phyloP scores from a whole-genome alignment of 306 rosid species.

The Corylus americana region DNA sequence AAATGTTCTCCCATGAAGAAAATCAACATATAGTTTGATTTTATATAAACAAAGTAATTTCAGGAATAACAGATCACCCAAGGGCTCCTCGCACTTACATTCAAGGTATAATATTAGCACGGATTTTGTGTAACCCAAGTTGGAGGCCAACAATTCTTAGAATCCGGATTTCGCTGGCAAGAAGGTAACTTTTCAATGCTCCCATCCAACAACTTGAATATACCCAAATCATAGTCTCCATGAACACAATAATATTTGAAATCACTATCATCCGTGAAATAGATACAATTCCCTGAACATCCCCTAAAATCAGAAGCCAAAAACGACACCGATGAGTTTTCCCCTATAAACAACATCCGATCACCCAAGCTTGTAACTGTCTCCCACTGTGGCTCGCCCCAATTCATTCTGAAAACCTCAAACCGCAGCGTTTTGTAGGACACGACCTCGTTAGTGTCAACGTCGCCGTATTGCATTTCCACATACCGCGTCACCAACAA shows the following conservation, averaged over 20 bases:
- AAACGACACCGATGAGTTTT: slow-evolving; percentile 55
- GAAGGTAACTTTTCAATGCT: slow-evolving; percentile 50
- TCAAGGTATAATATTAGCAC: slow-evolving; percentile 25
- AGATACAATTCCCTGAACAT: slow-evolving; percentile 52
- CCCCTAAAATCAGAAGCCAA: slow-evolving; percentile 51
- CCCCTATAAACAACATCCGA: slow-evolving; percentile 55
- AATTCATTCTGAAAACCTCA: slow-evolving; percentile 54
- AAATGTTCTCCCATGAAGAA: too few relatives aligned
- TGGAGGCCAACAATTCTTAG: slow-evolving; percentile 46
- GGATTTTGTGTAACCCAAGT: slow-evolving; percentile 76
- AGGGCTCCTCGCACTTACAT: not conserved
- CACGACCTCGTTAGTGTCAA: slow-evolving; percentile 1
- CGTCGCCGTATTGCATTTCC: slow-evolving; percentile 32
- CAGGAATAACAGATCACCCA: too few relatives aligned
- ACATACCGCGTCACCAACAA: slow-evolving; percentile 46
- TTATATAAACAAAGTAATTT: too few relatives aligned
- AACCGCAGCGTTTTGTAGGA: slow-evolving; percentile 54
- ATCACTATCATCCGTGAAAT: slow-evolving; percentile 62
- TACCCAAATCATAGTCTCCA: slow-evolving; percentile 64
- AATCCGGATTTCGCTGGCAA: slow-evolving; percentile 35
- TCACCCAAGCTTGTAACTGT: slow-evolving; percentile 50
- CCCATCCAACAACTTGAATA: slow-evolving; percentile 45
- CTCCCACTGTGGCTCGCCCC: slow-evolving; percentile 43
- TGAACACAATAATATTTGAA: slow-evolving; percentile 33
- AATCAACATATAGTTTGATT: too few relatives aligned